Evolutionary conservation across 2,329 filamentous ascomycete genomes (phyloP).

Genomic region (Gnomoniopsis sp.): DNA sequence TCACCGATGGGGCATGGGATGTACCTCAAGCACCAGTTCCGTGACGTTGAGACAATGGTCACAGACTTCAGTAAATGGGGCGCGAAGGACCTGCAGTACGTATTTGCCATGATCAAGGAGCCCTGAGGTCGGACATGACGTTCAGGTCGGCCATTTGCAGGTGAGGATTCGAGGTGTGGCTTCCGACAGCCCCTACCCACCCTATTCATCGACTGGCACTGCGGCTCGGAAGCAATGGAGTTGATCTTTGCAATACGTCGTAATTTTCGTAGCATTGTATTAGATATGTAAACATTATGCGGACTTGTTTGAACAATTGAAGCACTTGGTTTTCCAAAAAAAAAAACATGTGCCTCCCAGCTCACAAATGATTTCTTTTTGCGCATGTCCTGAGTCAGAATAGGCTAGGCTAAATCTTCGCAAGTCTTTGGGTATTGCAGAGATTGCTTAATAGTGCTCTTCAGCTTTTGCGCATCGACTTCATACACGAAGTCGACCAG

Average conservation of each 20-base stretch:
- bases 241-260: too few species aligned
- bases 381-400: not conserved
- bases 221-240: too few species aligned
- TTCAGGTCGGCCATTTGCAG: too few species aligned
- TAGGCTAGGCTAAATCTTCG: slow-evolving; percentile 17
- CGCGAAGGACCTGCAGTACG: slow-evolving; percentile 21
- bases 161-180: too few species aligned
- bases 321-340: too few species aligned
- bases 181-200: too few species aligned
- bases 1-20: slow-evolving; percentile 31
- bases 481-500: slow-evolving; percentile 21
- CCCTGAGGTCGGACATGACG: not conserved
- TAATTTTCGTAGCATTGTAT: too few species aligned
- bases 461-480: slow-evolving; percentile 29
- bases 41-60: slow-evolving; percentile 28
- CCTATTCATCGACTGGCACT: too few species aligned
- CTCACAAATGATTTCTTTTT: too few species aligned
- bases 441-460: slow-evolving; percentile 29
- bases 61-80: slow-evolving; percentile 31
- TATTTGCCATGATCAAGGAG: slow-evolving; percentile 27
- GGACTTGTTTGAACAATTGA: too few species aligned
- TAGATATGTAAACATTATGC: too few species aligned
- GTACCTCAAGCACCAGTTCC: slow-evolving; percentile 38
- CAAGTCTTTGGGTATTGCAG: slow-evolving; percentile 43
- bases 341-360: too few species aligned